Evolutionary conservation across 83 land plant species (phyloP).

Genomic region (Larix sibirica): DNA sequence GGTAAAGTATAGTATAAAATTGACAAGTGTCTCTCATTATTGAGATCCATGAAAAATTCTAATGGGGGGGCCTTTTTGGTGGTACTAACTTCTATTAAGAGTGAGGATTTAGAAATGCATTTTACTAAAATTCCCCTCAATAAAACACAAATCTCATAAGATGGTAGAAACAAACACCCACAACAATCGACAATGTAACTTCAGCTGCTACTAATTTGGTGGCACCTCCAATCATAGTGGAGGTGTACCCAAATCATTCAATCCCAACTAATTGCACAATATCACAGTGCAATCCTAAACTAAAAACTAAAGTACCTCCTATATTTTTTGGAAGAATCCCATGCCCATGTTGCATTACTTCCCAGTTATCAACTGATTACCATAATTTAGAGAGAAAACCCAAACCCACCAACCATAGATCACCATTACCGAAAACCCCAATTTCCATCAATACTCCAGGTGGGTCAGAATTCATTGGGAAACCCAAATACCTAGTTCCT

Average conservation of each 20-base stretch:
- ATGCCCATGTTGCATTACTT: not conserved
- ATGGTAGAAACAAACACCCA: too few relatives aligned
- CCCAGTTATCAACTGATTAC: not conserved
- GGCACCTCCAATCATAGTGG: conserved; percentile 10
- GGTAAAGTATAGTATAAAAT: too few relatives aligned
- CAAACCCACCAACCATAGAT: not conserved
- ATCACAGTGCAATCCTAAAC: too few relatives aligned
- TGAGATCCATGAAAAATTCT: too few relatives aligned
- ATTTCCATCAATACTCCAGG: not conserved
- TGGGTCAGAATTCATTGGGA: not conserved
- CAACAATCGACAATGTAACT: too few relatives aligned
- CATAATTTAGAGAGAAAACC: not conserved
- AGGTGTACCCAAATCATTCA: not conserved
- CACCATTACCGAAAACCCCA: not conserved
- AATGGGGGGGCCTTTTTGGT: too few relatives aligned
- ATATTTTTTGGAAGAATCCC: conserved; percentile 7
- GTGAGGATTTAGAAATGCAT: too few relatives aligned
- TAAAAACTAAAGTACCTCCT: not conserved
- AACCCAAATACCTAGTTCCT: not conserved
- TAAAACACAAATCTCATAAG: too few relatives aligned
- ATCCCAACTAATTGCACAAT: not conserved
- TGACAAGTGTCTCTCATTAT: too few relatives aligned
- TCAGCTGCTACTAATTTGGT: conserved; percentile 6
- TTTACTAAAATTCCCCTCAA: too few relatives aligned
- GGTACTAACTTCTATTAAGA: too few relatives aligned